Evolutionary conservation across 2,329 filamentous ascomycete species (phyloP), one percentile per base, ranked within the genome.

Genomic region (Colletotrichum echinochloae): DNA sequence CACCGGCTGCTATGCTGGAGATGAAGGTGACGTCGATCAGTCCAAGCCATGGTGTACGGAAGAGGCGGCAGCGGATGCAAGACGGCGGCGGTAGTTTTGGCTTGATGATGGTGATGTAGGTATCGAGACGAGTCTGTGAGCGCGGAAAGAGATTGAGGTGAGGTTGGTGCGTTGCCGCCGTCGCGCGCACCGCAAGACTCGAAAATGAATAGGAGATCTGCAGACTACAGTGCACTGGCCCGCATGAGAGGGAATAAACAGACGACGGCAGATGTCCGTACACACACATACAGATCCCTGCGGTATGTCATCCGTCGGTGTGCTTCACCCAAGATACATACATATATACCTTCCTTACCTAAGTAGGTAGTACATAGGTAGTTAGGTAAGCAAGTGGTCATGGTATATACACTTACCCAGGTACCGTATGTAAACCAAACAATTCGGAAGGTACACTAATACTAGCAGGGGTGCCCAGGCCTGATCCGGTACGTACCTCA

Each of bases 1-100:
- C 67, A 70, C 67, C 57, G 64, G 37, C 64, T 70, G 26, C 54
- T 67, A 54, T 70, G 64, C 67, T 61, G 33, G 52, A 70, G 64
- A 70, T 70, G 67, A 67, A 62, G 64, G 67, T 59, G 51, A 26
- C n/a, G 67, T 46, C 44, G 64, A 67, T 67, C 49, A 37, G 37
- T 62, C 48, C n/a, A 52, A 62, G 60, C 51, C 49, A 46, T 70
- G 64, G 57, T 37, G 56, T 37, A 39, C 67, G 67, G 67, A 67
- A 57, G 52, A 20, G 67, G 56, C 67, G 64, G 67, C 56, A 70
- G 64, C 41, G 54, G 48, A 37, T 60, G 51, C 65, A 59, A 70
- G 67, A 63, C 67, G 59, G 67, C 57, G 64, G 64, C 67, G 67
- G 56, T 55, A 52, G 51, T 18, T 26, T 20, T 46, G 67, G 57